Conservation (phyloP, 2,329 filamentous ascomycete species). For the Alternaria rosae region DNA sequence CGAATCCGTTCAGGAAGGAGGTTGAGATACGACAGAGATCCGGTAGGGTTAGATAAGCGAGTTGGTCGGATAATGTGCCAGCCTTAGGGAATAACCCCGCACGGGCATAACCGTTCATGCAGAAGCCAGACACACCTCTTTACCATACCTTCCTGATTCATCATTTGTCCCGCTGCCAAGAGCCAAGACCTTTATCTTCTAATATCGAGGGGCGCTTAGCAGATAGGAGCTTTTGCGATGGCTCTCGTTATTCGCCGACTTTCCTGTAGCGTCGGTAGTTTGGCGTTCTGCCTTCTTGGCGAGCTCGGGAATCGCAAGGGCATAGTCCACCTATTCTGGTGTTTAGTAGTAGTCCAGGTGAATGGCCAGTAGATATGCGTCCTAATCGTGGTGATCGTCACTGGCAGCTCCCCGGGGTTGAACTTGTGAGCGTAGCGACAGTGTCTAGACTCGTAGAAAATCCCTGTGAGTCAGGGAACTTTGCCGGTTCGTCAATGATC, state of each 20-base stretch:
- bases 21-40: slow-evolving; percentile 17
- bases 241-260: slow-evolving; percentile 11
- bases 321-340: neutral
- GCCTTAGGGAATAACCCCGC: slow-evolving; percentile 13
- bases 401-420: neutral
- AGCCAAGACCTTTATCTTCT: slow-evolving; percentile 10
- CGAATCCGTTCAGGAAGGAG: slow-evolving; percentile 26
- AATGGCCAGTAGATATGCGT: neutral
- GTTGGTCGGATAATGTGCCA: slow-evolving; percentile 9
- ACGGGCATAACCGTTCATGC: slow-evolving; percentile 20
- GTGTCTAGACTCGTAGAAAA: neutral
- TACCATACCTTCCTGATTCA: slow-evolving; percentile 31
- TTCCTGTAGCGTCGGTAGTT: neutral
- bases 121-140: slow-evolving; percentile 23
- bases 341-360: neutral
- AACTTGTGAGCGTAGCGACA: neutral
- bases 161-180: slow-evolving; percentile 22
- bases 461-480: neutral
- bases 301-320: neutral
- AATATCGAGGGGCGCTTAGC: slow-evolving; percentile 12
- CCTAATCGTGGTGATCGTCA: neutral
- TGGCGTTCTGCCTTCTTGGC: neutral
- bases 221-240: slow-evolving; percentile 12
- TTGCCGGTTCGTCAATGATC: neutral
- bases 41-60: slow-evolving; percentile 12